Evolutionary conservation across 805 yeast genomes (phyloP), one percentile per base, ranked within the genome.

Genomic region (Saccharomyces jurei): DNA sequence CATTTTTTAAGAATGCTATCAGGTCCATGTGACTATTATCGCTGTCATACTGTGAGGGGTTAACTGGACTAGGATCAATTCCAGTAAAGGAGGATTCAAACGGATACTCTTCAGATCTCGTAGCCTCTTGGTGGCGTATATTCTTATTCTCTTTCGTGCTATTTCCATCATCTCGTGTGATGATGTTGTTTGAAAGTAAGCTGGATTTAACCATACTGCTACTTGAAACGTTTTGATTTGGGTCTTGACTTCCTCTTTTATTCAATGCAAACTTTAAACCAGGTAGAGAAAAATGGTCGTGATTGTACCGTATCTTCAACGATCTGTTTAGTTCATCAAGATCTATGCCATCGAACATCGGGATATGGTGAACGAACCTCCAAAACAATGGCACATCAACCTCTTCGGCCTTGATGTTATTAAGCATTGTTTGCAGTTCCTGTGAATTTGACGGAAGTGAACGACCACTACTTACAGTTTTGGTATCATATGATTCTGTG

Each of bases 271-370:
- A 48, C 8, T 60, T 54, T 41, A 63, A 50, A 2, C 69, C 70
- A 2, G 70, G 69, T 6, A 66, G 53, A 29, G 60, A 54, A 44
- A 61, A 59, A 13, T 56, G 62, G 49, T 60, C 60, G 6, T 61
- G 60, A 27, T 60, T 59, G 46, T 61, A 51, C 48, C 49, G 59
- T n/a, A 58, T 27, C 25, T 60, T 62, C 22, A 67, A 32, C 14
- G 55, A 50, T 51, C 65, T 60, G 54, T 69, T 61, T 11, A 69
- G 44, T 50, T 63, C 69, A 54, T 68, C 71, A n/a, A 70, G 53
- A 54, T 70, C 71, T 14, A 70, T 60, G 14, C 71, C 72, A 13
- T 54, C 51, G 36, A 63, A 53, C 67, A 70, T 62, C 10, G 73
- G 72, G 6, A 70, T 41, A 6, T 26, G 32, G 49, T 69, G 72